phyloP scores from a whole-genome alignment of 345 rosid genomes.

The Alliaria petiolata region DNA sequence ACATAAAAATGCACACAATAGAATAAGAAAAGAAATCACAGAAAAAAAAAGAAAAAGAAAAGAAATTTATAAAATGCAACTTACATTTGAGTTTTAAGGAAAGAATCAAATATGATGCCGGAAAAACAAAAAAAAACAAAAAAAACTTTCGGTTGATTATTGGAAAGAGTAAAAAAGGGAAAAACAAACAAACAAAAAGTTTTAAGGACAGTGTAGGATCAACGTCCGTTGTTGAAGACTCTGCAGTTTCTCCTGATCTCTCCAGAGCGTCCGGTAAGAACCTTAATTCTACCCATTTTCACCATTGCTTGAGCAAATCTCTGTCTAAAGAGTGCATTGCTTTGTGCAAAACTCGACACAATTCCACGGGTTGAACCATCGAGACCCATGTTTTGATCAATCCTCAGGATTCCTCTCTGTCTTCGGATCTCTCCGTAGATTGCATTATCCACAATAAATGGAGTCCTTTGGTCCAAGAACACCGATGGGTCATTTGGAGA shows the following conservation, averaged over 20 bases:
- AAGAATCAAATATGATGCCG: background rate
- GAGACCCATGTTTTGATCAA: slow-evolving; percentile 51
- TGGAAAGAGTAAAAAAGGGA: too few relatives aligned
- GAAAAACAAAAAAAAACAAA: too few relatives aligned
- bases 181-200: background rate
- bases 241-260: slow-evolving; percentile 59
- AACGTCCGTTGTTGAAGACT: slow-evolving; percentile 38
- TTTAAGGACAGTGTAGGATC: background rate
- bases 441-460: slow-evolving; percentile 44
- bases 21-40: background rate
- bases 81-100: too few relatives aligned
- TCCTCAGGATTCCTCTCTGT: slow-evolving; percentile 50
- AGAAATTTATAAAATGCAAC: background rate
- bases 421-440: slow-evolving; percentile 39
- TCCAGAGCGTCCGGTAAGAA: slow-evolving; percentile 57
- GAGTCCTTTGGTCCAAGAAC: slow-evolving; percentile 57
- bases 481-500: slow-evolving; percentile 42
- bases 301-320: slow-evolving; percentile 57
- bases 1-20: background rate
- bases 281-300: slow-evolving; percentile 48
- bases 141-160: background rate
- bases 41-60: background rate
- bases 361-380: slow-evolving; percentile 37
- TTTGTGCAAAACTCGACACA: slow-evolving; percentile 41
- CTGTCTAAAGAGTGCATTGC: slow-evolving; percentile 26